These are phyloP conservation scores for Ceratocystis huliohia DNA, from an alignment of 2,329 filamentous ascomycete species.

Conservation along the genomic window DNA sequence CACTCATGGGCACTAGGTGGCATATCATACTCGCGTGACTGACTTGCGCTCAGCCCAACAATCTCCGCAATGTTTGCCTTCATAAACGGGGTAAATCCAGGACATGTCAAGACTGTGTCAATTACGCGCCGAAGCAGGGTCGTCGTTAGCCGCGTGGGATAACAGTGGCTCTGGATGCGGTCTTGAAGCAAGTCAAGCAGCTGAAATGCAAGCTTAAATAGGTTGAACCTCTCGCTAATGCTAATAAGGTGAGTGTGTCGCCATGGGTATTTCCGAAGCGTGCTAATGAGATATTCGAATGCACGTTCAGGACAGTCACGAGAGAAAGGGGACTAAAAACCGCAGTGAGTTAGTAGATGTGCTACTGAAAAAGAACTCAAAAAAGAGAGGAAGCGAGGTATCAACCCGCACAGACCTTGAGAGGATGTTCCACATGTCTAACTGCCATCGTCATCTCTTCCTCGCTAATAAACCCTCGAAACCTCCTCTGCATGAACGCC, in stretches of 20 bases:
- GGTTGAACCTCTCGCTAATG: slow-evolving; percentile 40
- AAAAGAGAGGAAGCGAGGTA: not conserved
- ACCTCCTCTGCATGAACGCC: slow-evolving; percentile 30
- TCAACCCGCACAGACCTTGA: slow-evolving; percentile 41
- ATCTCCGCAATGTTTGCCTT: slow-evolving; percentile 45
- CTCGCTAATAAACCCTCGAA: slow-evolving; percentile 47
- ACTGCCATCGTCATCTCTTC: slow-evolving; percentile 53
- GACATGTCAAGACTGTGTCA: slow-evolving; percentile 41
- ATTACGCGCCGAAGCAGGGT: slow-evolving; percentile 43
- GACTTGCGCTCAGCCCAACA: slow-evolving; percentile 29
- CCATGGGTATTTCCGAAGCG: slow-evolving; percentile 51
- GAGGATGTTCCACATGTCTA: slow-evolving; percentile 49
- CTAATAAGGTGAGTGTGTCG: slow-evolving; percentile 44
- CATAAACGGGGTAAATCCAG: slow-evolving; percentile 48
- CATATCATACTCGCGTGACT: slow-evolving; percentile 33
- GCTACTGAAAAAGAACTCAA: not conserved
- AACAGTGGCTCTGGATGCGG: slow-evolving; percentile 31
- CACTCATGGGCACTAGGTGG: slow-evolving; percentile 38
- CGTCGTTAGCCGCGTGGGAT: slow-evolving; percentile 36
- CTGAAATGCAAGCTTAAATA: slow-evolving; percentile 39
- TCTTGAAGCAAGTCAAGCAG: slow-evolving; percentile 37
- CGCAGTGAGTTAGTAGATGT: slow-evolving; percentile 16
- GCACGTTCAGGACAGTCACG: slow-evolving; percentile 50
- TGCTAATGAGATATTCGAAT: slow-evolving; percentile 54
- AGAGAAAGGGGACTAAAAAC: slow-evolving; percentile 44